Conservation (phyloP, 441 rosid species). For the Croton setiger region DNA sequence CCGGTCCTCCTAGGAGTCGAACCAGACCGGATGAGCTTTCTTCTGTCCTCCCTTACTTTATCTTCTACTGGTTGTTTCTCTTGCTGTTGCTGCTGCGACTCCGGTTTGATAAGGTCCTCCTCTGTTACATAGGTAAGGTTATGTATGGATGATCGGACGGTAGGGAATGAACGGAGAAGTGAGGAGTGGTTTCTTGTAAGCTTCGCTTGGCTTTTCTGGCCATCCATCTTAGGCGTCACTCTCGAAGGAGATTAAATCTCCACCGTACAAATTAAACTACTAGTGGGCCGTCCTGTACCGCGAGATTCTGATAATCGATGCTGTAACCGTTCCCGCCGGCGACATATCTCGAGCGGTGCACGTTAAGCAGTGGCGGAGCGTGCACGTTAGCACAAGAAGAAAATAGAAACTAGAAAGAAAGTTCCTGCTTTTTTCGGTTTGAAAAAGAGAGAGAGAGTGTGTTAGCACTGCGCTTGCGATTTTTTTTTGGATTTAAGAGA, state of each 20-base stretch:
- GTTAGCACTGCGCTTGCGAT: neutral
- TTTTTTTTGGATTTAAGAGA: neutral
- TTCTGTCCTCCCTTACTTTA: conserved; percentile 32
- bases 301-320: conserved; percentile 42
- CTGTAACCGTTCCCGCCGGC: conserved; percentile 31
- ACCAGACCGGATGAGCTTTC: conserved; percentile 38
- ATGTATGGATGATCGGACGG: conserved; percentile 79
- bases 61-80: conserved; percentile 31
- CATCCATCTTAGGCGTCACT: conserved; percentile 44
- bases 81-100: conserved; percentile 15
- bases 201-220: conserved; percentile 56
- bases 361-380: conserved; percentile 28
- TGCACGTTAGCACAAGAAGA: conserved; percentile 29
- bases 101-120: conserved; percentile 36
- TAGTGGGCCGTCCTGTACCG: conserved; percentile 40
- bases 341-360: conserved; percentile 41
- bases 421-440: neutral
- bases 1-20: conserved; percentile 37
- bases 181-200: conserved; percentile 76
- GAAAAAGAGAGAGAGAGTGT: conserved; percentile 17
- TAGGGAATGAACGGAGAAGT: conserved; percentile 76
- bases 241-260: conserved; percentile 18
- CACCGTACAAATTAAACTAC: conserved; percentile 19
- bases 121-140: conserved; percentile 65
- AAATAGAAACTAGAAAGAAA: neutral